Evolutionary conservation across 331 rosid genomes (phyloP).

Genomic region (Telfairia occidentalis): DNA sequence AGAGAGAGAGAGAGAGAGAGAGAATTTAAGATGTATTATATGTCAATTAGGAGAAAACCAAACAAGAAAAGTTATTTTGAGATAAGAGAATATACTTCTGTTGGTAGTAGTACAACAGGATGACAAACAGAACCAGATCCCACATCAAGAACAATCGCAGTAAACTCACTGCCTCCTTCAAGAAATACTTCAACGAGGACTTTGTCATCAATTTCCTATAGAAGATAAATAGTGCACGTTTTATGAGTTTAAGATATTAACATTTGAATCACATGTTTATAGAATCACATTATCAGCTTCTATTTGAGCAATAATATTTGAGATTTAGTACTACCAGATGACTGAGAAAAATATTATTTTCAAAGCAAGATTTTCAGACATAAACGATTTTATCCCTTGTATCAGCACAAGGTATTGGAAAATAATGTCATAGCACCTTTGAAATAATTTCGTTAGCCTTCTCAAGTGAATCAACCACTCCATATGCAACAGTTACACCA

Average conservation of each 20-base stretch:
- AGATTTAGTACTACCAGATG: not conserved
- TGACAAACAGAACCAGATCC: constrained; percentile 59
- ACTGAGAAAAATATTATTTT: not conserved
- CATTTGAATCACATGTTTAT: not conserved
- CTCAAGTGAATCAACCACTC: constrained; percentile 56
- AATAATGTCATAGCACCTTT: constrained; percentile 45
- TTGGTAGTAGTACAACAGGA: constrained; percentile 86
- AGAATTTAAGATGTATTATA: not conserved
- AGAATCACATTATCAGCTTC: not conserved
- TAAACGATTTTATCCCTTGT: not conserved
- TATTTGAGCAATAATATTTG: not conserved
- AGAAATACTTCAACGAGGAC: constrained; percentile 81
- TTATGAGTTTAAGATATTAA: constrained; percentile 6
- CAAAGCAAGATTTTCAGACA: not conserved
- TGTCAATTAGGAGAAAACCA: not conserved
- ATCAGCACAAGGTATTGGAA: constrained; percentile 3
- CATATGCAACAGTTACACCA: constrained; percentile 85
- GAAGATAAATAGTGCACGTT: constrained; percentile 16
- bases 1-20: constrained; percentile 9
- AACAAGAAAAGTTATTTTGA: not conserved
- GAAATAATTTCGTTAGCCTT: constrained; percentile 63
- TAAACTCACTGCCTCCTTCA: constrained; percentile 94
- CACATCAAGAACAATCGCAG: constrained; percentile 87
- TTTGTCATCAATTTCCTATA: constrained; percentile 71
- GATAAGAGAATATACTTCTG: constrained; percentile 45